Evolutionary conservation across 1,284 basidiomycete species (phyloP), one percentile per base, ranked within the genome.

Genomic region (Mycosarcoma mackinlayi): DNA sequence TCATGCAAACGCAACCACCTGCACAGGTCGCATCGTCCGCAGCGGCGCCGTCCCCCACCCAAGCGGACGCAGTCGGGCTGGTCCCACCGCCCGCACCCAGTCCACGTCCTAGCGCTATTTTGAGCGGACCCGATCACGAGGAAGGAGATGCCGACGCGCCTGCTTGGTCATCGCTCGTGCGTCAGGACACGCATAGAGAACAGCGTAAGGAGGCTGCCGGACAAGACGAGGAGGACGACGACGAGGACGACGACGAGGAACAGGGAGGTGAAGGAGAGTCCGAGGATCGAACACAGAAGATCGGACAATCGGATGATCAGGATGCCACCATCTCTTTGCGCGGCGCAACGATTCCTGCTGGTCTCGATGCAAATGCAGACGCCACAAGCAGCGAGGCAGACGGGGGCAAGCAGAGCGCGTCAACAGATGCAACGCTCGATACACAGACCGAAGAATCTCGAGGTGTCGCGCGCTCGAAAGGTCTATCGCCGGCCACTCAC

Each of bases 31-130:
- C 38, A 13, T 14, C 49, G 5, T 13, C 37, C 30, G 18, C 41
- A 31, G 8, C 28, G 28, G 19, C 21, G 7, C 13, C 33, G 23
- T 13, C 33, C 27, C n/a, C 35, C 27, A 38, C 49, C 16, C 46
- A 48, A 24, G 57, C 51, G 24, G 57, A 65, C 21, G 61, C 58
- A 35, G 57, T 65, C 4, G 70, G 65, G 11, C 38, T 68, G 28
- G 63, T 73, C 3, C 70, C 65, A 4, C 70, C 70, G 8, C 70
- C 70, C 13, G 70, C 70, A 27, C 70, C 70, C 9, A 64, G 64
- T 49, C 69, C 69, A 4, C 25, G 69, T 11, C 49, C 70, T 2
- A 59, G 65, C 10, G 64, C 70, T 3, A 68, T 68, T 19, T 30
- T 68, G 33, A 68, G 53, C 35, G 34, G 70, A 37, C 57, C 60